phyloP scores from a whole-genome alignment of 2,329 filamentous ascomycete species.

The Kalaharituber pfeilii region DNA sequence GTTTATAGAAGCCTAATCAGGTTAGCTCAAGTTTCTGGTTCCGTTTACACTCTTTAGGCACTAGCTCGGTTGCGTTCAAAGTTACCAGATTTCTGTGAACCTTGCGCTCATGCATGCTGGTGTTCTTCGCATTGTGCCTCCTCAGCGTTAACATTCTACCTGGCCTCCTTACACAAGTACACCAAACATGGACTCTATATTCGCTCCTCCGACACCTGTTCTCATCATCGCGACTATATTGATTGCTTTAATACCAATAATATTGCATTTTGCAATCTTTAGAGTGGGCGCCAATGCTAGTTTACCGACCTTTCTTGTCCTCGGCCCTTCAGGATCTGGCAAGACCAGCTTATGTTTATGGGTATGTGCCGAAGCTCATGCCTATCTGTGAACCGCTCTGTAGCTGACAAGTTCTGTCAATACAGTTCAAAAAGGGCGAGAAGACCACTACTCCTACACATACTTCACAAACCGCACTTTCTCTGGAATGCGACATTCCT shows the following conservation, averaged over 20 bases:
- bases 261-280: slow-evolving; percentile 62
- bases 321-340: slow-evolving; percentile 65
- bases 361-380: too few species aligned
- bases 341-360: slow-evolving; percentile 81
- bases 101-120: too few species aligned
- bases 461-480: slow-evolving; percentile 43
- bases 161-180: too few species aligned
- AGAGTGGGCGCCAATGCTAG: slow-evolving; percentile 46
- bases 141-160: too few species aligned
- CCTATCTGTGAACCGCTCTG: background rate
- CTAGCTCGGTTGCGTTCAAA: too few species aligned
- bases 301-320: slow-evolving; percentile 59
- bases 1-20: too few species aligned
- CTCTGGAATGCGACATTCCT: slow-evolving; percentile 40
- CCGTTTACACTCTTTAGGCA: too few species aligned
- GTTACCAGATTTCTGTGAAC: too few species aligned
- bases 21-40: too few species aligned
- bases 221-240: slow-evolving; percentile 54
- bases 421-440: slow-evolving; percentile 29
- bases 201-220: slow-evolving; percentile 43
- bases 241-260: slow-evolving; percentile 52
- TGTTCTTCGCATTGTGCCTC: too few species aligned
- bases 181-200: slow-evolving; percentile 35
- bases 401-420: slow-evolving; percentile 32
- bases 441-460: slow-evolving; percentile 38